phyloP scores from a whole-genome alignment of 352 stramenopile species.

The Phytophthora pluvialis region DNA sequence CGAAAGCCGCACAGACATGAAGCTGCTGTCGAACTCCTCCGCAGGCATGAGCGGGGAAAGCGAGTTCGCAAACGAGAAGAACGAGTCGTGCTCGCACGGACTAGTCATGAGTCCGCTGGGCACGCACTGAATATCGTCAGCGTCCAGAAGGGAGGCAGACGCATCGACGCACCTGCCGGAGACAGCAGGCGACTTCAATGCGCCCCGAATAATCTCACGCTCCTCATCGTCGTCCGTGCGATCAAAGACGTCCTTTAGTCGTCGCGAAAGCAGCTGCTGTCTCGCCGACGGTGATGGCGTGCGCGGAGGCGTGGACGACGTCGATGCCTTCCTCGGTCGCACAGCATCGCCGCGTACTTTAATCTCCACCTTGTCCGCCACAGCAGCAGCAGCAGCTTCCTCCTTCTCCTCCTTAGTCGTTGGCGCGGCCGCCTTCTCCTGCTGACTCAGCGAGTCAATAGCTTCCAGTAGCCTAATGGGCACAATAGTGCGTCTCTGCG shows the following conservation, averaged over 20 bases:
- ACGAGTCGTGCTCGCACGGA: constrained; percentile 70
- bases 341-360: not conserved
- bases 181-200: constrained; percentile 16
- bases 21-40: constrained; percentile 70
- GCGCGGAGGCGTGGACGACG: constrained; percentile 3
- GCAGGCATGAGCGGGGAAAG: constrained; percentile 66
- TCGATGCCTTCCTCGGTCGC: constrained; percentile 11
- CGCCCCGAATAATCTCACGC: constrained; percentile 8
- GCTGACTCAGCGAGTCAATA: constrained; percentile 24
- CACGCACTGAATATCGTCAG: constrained; percentile 47
- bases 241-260: constrained; percentile 48
- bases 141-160: constrained; percentile 20
- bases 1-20: constrained; percentile 66
- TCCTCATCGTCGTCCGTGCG: constrained; percentile 30
- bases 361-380: not conserved
- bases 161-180: not conserved
- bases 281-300: constrained; percentile 41
- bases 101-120: constrained; percentile 43
- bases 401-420: not conserved
- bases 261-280: constrained; percentile 40
- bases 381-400: not conserved
- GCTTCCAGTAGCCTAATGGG: constrained; percentile 26
- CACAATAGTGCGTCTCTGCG: constrained; percentile 22
- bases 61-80: constrained; percentile 83
- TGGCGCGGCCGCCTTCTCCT: constrained; percentile 13